phyloP scores from a whole-genome alignment of 2,329 filamentous ascomycete genomes.

The Apiospora pterosperma region DNA sequence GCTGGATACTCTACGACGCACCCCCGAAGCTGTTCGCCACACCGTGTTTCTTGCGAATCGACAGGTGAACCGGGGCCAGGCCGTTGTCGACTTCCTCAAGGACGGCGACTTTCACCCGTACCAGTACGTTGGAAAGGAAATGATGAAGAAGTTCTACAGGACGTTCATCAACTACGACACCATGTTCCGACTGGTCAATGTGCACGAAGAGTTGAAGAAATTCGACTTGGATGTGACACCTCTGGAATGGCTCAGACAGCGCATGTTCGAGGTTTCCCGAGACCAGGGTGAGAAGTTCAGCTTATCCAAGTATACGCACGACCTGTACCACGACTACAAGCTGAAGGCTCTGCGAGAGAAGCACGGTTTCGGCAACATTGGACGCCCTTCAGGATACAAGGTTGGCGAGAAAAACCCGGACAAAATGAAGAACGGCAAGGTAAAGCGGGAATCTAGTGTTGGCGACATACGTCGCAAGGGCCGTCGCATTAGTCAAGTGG shows the following conservation, averaged over 20 bases:
- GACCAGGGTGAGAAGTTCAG: constrained; percentile 46
- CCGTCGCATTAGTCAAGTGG: constrained; percentile 27
- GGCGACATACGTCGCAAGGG: constrained; percentile 19
- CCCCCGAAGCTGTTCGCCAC: constrained; percentile 24
- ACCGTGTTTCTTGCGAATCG: constrained; percentile 52
- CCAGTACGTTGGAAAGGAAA: constrained; percentile 52
- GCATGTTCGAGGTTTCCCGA: constrained; percentile 46
- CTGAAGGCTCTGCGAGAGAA: constrained; percentile 45
- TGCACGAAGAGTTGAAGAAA: constrained; percentile 50
- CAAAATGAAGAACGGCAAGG: constrained; percentile 27
- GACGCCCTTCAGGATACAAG: constrained; percentile 44
- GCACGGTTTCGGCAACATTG: constrained; percentile 56
- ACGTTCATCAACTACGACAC: constrained; percentile 52
- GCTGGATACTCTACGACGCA: constrained; percentile 28
- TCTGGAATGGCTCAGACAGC: constrained; percentile 55
- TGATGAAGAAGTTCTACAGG: constrained; percentile 38
- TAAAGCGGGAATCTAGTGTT: constrained; percentile 20
- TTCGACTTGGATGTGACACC: constrained; percentile 51
- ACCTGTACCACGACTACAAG: constrained; percentile 55
- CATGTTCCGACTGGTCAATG: constrained; percentile 51
- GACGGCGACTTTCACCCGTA: constrained; percentile 52
- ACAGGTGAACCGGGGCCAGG: constrained; percentile 52
- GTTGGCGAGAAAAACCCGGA: constrained; percentile 36
- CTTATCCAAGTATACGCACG: constrained; percentile 46
- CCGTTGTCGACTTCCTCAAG: constrained; percentile 50